Conservation (phyloP, 345 rosid species). For the Limnanthes douglasii region DNA sequence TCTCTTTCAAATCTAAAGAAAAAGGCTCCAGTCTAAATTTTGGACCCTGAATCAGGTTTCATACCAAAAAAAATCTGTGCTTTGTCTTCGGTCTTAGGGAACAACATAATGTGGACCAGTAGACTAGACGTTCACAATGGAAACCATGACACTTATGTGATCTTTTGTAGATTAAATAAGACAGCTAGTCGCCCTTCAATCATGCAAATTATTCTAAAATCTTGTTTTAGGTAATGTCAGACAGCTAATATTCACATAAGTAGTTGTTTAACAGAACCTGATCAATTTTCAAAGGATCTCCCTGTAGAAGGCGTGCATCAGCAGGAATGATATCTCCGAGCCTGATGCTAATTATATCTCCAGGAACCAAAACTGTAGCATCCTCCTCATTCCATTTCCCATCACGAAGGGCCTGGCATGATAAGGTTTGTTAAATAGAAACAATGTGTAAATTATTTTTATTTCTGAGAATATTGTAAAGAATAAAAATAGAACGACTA, state of each 20-base stretch:
- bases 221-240: too few relatives aligned
- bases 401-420: slow-evolving; percentile 23
- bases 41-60: background rate
- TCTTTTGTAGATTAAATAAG: too few relatives aligned
- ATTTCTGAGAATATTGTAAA: background rate
- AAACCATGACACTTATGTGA: too few relatives aligned
- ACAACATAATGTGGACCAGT: background rate
- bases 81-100: background rate
- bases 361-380: slow-evolving; percentile 58
- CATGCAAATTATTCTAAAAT: too few relatives aligned
- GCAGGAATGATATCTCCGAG: slow-evolving; percentile 59
- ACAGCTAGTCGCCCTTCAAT: too few relatives aligned
- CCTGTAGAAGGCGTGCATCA: slow-evolving; percentile 61
- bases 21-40: background rate
- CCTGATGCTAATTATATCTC: slow-evolving; percentile 24
- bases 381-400: slow-evolving; percentile 64
- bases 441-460: background rate
- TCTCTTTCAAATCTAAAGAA: too few relatives aligned
- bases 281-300: slow-evolving; percentile 64
- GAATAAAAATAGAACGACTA: background rate
- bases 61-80: background rate
- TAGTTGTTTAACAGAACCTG: too few relatives aligned
- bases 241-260: too few relatives aligned
- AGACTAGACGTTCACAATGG: too few relatives aligned
- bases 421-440: background rate